Conservation (phyloP, 768 basidiomycete species). For the Rhodocollybia butyracea region DNA sequence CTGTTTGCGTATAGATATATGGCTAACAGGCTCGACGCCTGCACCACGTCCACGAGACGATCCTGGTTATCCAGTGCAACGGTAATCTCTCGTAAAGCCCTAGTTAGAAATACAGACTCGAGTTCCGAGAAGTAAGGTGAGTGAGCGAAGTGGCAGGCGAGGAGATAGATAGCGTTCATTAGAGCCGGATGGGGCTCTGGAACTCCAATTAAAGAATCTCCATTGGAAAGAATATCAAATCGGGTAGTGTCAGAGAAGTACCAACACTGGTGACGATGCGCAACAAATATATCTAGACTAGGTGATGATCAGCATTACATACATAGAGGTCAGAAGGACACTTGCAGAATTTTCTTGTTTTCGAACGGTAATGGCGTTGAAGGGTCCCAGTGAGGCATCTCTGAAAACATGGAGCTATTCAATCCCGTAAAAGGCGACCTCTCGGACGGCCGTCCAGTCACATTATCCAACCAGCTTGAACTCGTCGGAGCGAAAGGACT, state of each 20-base stretch:
- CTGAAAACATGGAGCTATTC: conserved; percentile 13
- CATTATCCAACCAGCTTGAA: not conserved
- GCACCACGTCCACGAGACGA: conserved; percentile 54
- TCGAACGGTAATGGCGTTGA: conserved; percentile 25
- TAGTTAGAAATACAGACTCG: conserved; percentile 46
- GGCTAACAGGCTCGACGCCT: conserved; percentile 57
- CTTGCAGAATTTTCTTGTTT: conserved; percentile 38
- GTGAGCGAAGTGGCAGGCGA: conserved; percentile 54
- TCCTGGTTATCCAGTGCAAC: conserved; percentile 52
- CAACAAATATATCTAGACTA: conserved; percentile 54
- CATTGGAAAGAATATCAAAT: conserved; percentile 34
- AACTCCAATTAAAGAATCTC: conserved; percentile 18
- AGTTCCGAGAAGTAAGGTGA: conserved; percentile 35
- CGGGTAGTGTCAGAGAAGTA: conserved; percentile 48
- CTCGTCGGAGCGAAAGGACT: conserved; percentile 4
- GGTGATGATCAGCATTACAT: not conserved
- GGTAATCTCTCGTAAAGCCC: conserved; percentile 47
- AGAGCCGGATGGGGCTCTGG: conserved; percentile 53
- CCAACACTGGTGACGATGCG: conserved; percentile 56
- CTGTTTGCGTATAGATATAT: conserved; percentile 58
- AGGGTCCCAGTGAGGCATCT: conserved; percentile 24
- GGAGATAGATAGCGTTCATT: conserved; percentile 57
- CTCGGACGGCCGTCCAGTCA: conserved; percentile 10
- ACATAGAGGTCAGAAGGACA: conserved; percentile 4
- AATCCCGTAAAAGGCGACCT: conserved; percentile 17